Evolutionary conservation across 2,329 filamentous ascomycete genomes (phyloP).

Genomic region (Nemania serpens): DNA sequence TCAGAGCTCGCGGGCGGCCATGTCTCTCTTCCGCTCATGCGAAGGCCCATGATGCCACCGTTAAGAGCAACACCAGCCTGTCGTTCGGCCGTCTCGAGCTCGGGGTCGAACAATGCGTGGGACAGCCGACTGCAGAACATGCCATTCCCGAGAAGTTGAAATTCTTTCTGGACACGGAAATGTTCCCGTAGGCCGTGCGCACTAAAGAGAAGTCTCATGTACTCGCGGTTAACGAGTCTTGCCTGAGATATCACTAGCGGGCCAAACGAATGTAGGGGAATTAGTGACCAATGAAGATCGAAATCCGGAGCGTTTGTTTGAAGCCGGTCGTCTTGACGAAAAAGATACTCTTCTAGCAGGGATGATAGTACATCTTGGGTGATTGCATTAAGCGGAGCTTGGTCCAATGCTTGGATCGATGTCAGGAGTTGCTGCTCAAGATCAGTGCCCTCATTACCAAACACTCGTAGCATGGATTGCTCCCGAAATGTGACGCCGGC

Average conservation of each 20-base stretch:
- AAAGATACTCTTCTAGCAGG: slow-evolving; percentile 49
- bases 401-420: slow-evolving; percentile 55
- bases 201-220: slow-evolving; percentile 75
- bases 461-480: slow-evolving; percentile 48
- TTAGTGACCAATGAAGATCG: slow-evolving; percentile 61
- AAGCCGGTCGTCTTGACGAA: slow-evolving; percentile 32
- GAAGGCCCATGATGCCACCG: slow-evolving; percentile 78
- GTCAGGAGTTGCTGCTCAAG: slow-evolving; percentile 54
- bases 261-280: slow-evolving; percentile 74
- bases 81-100: slow-evolving; percentile 78
- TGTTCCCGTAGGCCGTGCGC: slow-evolving; percentile 74
- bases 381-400: slow-evolving; percentile 36
- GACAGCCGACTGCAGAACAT: slow-evolving; percentile 80
- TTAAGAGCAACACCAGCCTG: slow-evolving; percentile 69
- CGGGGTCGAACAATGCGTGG: slow-evolving; percentile 82
- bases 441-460: slow-evolving; percentile 52
- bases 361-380: slow-evolving; percentile 44
- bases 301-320: slow-evolving; percentile 39
- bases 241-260: slow-evolving; percentile 77
- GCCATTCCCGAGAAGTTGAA: slow-evolving; percentile 84
- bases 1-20: slow-evolving; percentile 97
- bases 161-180: slow-evolving; percentile 74
- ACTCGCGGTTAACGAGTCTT: slow-evolving; percentile 75
- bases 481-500: not conserved
- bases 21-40: slow-evolving; percentile 76